Conservation (phyloP, 306 rosid genomes). For the Prunus mira region DNA sequence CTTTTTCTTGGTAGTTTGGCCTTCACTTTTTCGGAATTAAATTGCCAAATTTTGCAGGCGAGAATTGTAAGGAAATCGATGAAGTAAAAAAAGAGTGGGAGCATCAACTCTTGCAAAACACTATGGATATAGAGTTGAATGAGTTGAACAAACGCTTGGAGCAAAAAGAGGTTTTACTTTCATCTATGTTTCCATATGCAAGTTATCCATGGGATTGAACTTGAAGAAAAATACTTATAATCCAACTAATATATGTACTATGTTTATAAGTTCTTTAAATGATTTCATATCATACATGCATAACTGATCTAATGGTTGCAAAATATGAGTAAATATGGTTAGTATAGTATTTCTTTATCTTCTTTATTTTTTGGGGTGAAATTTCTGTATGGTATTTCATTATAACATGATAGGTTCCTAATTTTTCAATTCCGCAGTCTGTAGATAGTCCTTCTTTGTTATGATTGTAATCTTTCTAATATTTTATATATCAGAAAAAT, state of each 20-base stretch:
- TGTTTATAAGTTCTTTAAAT: no score
- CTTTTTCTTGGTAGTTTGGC: conserved; percentile 14
- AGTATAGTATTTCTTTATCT: not conserved
- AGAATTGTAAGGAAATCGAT: conserved; percentile 49
- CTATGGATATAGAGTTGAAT: conserved; percentile 69
- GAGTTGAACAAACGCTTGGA: conserved; percentile 73
- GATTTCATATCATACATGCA: not conserved
- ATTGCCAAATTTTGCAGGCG: conserved; percentile 41
- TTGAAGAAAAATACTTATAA: conserved; percentile 1
- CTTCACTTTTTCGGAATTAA: conserved; percentile 17
- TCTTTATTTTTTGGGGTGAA: no score
- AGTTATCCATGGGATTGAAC: not conserved
- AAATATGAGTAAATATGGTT: not conserved
- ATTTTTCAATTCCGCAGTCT: not conserved
- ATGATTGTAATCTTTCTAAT: not conserved
- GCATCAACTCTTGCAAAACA: conserved; percentile 60
- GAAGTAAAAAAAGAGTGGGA: conserved; percentile 63
- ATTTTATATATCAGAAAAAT: not conserved
- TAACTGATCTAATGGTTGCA: not conserved
- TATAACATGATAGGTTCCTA: not conserved
- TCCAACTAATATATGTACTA: no score
- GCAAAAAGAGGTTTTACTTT: conserved; percentile 70
- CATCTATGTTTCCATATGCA: not conserved
- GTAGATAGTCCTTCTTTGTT: not conserved
- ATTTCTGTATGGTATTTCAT: no score